Conservation (phyloP, 306 rosid species). For the Begonia fuchsioides region DNA sequence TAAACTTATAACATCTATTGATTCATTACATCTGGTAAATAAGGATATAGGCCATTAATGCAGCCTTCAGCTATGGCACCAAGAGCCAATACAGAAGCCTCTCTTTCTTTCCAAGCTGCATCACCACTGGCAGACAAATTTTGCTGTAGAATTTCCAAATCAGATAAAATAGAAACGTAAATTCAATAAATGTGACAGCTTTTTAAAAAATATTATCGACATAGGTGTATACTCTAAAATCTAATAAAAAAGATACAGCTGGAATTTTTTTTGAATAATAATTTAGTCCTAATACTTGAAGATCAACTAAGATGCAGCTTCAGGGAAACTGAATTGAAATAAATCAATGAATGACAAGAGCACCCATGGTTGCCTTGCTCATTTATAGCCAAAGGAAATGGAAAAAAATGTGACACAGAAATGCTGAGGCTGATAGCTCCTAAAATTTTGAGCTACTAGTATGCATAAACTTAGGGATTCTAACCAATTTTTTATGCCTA, state of each 20-base stretch:
- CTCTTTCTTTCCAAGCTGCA: slow-evolving; percentile 91
- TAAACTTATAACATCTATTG: background rate
- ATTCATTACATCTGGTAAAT: slow-evolving; percentile 52
- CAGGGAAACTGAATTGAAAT: too few relatives aligned
- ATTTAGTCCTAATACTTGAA: background rate
- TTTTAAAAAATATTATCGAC: too few relatives aligned
- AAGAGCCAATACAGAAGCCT: slow-evolving; percentile 98
- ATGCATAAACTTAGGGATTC: background rate
- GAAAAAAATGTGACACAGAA: background rate
- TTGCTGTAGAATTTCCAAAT: slow-evolving; percentile 33
- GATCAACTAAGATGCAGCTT: background rate
- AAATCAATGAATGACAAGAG: background rate
- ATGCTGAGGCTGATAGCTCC: background rate
- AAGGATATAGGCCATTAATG: slow-evolving; percentile 88
- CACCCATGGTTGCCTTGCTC: background rate
- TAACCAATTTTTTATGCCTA: background rate
- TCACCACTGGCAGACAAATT: slow-evolving; percentile 56
- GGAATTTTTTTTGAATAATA: too few relatives aligned
- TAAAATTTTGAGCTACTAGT: too few relatives aligned
- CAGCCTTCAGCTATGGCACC: slow-evolving; percentile 99
- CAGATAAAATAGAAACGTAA: slow-evolving; percentile 1
- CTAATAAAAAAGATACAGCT: background rate
- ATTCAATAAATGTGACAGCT: too few relatives aligned
- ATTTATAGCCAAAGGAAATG: background rate
- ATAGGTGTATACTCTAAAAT: background rate